Conservation (phyloP, 176 grass and related monocot genomes). For the Alopecurus myosuroides region DNA sequence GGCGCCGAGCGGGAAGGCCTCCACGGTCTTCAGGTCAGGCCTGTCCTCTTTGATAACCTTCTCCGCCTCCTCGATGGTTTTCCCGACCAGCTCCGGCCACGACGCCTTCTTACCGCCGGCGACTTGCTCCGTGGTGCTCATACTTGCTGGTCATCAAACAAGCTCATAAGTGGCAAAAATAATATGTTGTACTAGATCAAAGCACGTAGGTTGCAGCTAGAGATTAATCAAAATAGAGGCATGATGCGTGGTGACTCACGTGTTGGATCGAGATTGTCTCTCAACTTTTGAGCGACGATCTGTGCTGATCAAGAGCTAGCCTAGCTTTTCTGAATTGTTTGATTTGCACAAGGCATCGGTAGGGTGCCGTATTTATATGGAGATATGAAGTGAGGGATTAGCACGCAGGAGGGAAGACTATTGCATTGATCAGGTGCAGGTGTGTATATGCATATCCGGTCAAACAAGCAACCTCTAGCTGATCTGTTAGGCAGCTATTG, state of each 20-base stretch:
- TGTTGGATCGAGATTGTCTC: not conserved
- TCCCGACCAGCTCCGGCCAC: not conserved
- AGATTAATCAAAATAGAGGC: too few species aligned
- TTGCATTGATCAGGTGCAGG: too few species aligned
- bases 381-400: not conserved
- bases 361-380: not conserved
- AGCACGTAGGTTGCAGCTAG: too few species aligned
- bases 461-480: not conserved
- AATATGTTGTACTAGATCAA: too few species aligned
- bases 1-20: not conserved
- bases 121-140: not conserved
- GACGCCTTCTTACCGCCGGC: not conserved
- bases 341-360: not conserved
- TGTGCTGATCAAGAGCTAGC: not conserved
- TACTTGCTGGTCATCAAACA: not conserved
- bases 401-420: not conserved
- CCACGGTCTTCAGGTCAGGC: not conserved
- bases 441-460: not conserved
- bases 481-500: not conserved
- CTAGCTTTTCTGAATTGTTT: not conserved
- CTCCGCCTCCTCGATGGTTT: not conserved
- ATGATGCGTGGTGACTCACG: not conserved
- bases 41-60: not conserved
- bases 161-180: too few species aligned
- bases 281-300: not conserved